Percentiles rank a stretch among this genome's conserved stretches.
phyloP scores from a whole-genome alignment of 2,329 filamentous ascomycete species.

The Alternaria infectoria region DNA sequence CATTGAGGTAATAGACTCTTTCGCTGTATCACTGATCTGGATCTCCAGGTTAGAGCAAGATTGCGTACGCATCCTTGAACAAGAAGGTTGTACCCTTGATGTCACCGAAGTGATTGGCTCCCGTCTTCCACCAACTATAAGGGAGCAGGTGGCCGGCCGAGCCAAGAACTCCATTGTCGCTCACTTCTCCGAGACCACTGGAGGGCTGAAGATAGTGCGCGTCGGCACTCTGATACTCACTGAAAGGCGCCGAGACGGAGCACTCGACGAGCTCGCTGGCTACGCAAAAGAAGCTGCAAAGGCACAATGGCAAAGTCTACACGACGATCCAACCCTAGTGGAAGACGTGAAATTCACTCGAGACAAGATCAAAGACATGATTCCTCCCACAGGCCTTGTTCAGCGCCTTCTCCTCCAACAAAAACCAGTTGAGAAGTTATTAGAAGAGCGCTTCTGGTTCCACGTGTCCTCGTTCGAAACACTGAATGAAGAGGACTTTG shows the following conservation, averaged over 20 bases:
- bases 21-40: slow-evolving; percentile 36
- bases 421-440: slow-evolving; percentile 22
- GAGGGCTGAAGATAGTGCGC: slow-evolving; percentile 5
- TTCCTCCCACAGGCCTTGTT: slow-evolving; percentile 13
- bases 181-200: neutral
- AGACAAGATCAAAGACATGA: slow-evolving; percentile 16
- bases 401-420: slow-evolving; percentile 24
- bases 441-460: slow-evolving; percentile 33
- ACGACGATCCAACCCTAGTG: slow-evolving; percentile 16
- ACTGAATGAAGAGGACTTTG: slow-evolving; percentile 37
- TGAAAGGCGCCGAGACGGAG: slow-evolving; percentile 5
- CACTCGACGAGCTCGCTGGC: slow-evolving; percentile 20
- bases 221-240: slow-evolving; percentile 30
- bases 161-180: slow-evolving; percentile 19
- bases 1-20: slow-evolving; percentile 18
- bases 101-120: slow-evolving; percentile 18
- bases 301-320: slow-evolving; percentile 31
- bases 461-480: slow-evolving; percentile 35
- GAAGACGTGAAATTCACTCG: slow-evolving; percentile 32
- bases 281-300: slow-evolving; percentile 27
- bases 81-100: slow-evolving; percentile 24
- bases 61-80: slow-evolving; percentile 18
- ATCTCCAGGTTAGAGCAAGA: slow-evolving; percentile 21
- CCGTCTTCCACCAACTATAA: slow-evolving; percentile 17
- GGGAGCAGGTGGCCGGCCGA: slow-evolving; percentile 9